These are phyloP conservation scores for Pestalotiopsis fici DNA, from an alignment of 2,329 filamentous ascomycete species.

Conservation along the genomic window DNA sequence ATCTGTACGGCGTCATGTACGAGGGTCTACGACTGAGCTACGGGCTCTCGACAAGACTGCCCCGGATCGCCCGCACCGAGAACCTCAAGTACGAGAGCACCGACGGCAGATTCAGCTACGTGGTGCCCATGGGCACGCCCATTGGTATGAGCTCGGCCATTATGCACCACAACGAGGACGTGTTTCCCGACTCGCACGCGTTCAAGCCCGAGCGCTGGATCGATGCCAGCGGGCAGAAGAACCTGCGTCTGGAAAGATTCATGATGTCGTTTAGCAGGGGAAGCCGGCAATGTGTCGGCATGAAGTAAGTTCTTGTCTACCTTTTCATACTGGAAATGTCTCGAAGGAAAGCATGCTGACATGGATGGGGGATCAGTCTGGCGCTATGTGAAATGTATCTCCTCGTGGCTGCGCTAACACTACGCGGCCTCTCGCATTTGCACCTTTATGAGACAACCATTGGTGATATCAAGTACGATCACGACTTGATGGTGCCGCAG, in stretches of 20 bases:
- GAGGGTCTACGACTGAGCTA: slow-evolving; percentile 22
- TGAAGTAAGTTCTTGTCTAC: slow-evolving; percentile 20
- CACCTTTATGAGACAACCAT: slow-evolving; percentile 19
- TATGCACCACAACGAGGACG: slow-evolving; percentile 18
- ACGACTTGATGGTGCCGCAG: slow-evolving; percentile 23
- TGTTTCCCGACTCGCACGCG: slow-evolving; percentile 19
- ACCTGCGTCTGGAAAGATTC: slow-evolving; percentile 14
- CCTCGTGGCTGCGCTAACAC: slow-evolving; percentile 17
- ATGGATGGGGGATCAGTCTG: slow-evolving; percentile 15
- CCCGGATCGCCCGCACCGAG: slow-evolving; percentile 18
- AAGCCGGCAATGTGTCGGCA: slow-evolving; percentile 21
- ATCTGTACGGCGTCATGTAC: slow-evolving; percentile 19
- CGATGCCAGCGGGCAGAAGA: slow-evolving; percentile 7
- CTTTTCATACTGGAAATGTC: too few relatives aligned
- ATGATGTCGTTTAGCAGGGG: slow-evolving; percentile 21
- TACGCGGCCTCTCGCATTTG: slow-evolving; percentile 24
- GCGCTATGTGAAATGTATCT: slow-evolving; percentile 25
- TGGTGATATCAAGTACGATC: slow-evolving; percentile 27
- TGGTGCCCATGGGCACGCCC: slow-evolving; percentile 20
- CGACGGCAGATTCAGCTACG: slow-evolving; percentile 14
- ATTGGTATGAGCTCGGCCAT: slow-evolving; percentile 19
- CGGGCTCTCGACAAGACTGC: slow-evolving; percentile 13
- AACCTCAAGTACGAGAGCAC: slow-evolving; percentile 15
- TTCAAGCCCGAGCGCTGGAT: slow-evolving; percentile 25
- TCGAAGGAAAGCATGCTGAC: too few relatives aligned